Evolutionary conservation across 768 basidiomycete species (phyloP), one percentile per base, ranked within the genome.

Genomic region (Mycena amicta): DNA sequence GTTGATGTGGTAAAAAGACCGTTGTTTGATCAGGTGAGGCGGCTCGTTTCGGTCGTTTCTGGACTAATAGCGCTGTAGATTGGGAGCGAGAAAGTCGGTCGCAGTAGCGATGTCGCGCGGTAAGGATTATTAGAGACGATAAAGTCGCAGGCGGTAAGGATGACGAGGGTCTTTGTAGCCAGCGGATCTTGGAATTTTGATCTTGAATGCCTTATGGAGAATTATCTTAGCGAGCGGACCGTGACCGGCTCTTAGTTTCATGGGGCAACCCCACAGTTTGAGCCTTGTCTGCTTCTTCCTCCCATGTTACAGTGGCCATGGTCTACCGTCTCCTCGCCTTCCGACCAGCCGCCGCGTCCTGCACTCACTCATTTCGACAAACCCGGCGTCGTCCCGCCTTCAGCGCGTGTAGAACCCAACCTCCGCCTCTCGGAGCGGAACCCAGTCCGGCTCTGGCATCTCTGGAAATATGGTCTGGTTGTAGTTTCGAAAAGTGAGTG

Each of bases 61-160:
- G 55, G 4, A 41, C 3, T n/a, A 55, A 41, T 8, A 41, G 4
- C 28, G 52, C 50, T 22, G 13, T 23, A 64, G 62, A 60, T 64
- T 40, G 62, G 62, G 20, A 46, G 59, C 53, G 60, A 52, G 51
- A 64, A 58, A 5, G n/a, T n/a, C n/a, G n/a, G n/a, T n/a, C n/a
- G n/a, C n/a, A n/a, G n/a, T n/a, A 70, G 83, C 93, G 2, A 88
- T 93, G 40, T 92, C 88, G 73, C 82, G 92, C 63, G 92, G 92
- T 25, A 86, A 90, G 59, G 92, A 93, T 72, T 93, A 91, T 72
- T 92, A 58, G 45, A 52, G 18, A 37, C 33, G 8, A 37, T n/a
- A n/a, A n/a, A n/a, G n/a, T n/a, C n/a, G n/a, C n/a, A n/a, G n/a
- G n/a, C n/a, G n/a, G n/a, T n/a, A n/a, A n/a, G n/a, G n/a, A n/a